Conservation (phyloP, 1,139 yeast genomes). For the Taiozyma sp. region DNA sequence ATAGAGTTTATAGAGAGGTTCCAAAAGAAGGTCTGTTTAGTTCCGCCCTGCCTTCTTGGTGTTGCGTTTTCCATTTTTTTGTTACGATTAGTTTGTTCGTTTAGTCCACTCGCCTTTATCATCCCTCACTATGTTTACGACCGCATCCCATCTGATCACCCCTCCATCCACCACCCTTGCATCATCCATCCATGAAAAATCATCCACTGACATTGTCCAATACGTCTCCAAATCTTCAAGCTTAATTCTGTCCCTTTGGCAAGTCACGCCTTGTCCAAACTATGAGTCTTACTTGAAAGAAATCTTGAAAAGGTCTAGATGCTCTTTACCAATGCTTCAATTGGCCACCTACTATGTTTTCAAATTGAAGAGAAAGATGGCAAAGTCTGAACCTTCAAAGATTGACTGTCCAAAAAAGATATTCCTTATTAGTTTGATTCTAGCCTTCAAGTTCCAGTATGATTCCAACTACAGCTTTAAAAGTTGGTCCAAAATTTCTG, state of each 20-base stretch:
- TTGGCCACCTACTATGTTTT: slow-evolving; percentile 61
- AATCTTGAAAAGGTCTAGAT: slow-evolving; percentile 62
- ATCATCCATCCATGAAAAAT: not conserved
- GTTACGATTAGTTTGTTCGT: not conserved
- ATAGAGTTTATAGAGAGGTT: not conserved
- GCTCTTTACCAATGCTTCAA: slow-evolving; percentile 62
- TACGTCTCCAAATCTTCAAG: slow-evolving; percentile 13
- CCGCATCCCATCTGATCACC: slow-evolving; percentile 12
- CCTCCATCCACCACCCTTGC: slow-evolving; percentile 15
- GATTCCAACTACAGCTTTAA: slow-evolving; percentile 67
- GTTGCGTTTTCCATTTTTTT: not conserved
- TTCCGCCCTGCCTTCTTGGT: not conserved
- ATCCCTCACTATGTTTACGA: not conserved
- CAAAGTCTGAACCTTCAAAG: slow-evolving; percentile 1
- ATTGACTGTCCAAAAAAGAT: slow-evolving; percentile 56
- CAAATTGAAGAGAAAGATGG: slow-evolving; percentile 33
- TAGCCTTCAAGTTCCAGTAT: slow-evolving; percentile 69
- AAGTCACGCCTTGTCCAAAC: slow-evolving; percentile 4
- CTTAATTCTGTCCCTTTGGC: slow-evolving; percentile 16
- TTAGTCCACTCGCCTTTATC: not conserved
- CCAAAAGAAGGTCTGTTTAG: not conserved
- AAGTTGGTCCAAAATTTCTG: slow-evolving; percentile 78
- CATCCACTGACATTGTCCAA: slow-evolving; percentile 5
- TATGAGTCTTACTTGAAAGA: slow-evolving; percentile 47
- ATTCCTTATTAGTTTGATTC: slow-evolving; percentile 60